Conservation (phyloP, 768 basidiomycete species). For the Calocybe indica region DNA sequence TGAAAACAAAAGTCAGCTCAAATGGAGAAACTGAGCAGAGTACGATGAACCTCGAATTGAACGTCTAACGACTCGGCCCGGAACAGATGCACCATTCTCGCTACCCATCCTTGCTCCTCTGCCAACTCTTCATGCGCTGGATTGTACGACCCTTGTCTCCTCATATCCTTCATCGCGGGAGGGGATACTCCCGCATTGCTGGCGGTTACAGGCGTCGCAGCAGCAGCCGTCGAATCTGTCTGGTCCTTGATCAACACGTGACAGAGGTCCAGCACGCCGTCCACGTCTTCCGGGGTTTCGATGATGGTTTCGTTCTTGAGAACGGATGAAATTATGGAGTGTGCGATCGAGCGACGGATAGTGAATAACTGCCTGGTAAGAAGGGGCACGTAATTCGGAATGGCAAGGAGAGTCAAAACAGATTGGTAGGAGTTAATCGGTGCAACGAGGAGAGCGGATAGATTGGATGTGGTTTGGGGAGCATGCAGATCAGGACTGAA, state of each 20-base stretch:
- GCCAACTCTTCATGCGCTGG: slow-evolving; percentile 87
- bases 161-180: slow-evolving; percentile 30
- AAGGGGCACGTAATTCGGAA: slow-evolving; percentile 83
- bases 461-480: slow-evolving; percentile 80
- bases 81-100: slow-evolving; percentile 96
- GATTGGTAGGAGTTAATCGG: slow-evolving; percentile 97
- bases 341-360: slow-evolving; percentile 87
- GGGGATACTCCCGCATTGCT: slow-evolving; percentile 9
- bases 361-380: slow-evolving; percentile 83
- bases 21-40: not conserved
- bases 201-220: slow-evolving; percentile 25
- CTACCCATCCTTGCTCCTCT: slow-evolving; percentile 99
- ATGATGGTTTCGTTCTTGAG: slow-evolving; percentile 96
- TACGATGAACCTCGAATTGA: slow-evolving; percentile 75
- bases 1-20: not conserved
- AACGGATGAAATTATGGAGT: slow-evolving; percentile 90
- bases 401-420: slow-evolving; percentile 93
- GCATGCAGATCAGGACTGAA: slow-evolving; percentile 82
- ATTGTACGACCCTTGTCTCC: slow-evolving; percentile 54
- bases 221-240: slow-evolving; percentile 40
- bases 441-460: slow-evolving; percentile 86
- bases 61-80: slow-evolving; percentile 77
- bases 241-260: slow-evolving; percentile 89
- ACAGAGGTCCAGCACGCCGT: slow-evolving; percentile 89
- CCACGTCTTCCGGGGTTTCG: slow-evolving; percentile 90